phyloP scores from a whole-genome alignment of 768 basidiomycete genomes.

The Pilatotrama ljubarskyi region DNA sequence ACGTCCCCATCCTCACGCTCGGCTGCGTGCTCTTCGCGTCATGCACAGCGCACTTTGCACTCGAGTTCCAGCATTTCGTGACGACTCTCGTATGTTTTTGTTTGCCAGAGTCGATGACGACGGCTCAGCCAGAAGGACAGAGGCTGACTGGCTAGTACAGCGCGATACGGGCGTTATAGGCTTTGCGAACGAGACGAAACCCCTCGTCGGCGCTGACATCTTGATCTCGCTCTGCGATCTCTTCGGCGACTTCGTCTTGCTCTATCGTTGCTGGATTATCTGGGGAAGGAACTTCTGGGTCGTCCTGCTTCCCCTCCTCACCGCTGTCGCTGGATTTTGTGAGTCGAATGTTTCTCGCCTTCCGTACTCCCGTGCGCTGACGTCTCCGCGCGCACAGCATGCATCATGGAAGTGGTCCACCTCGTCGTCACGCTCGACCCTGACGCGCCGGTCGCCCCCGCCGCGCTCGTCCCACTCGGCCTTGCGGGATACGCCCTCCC shows the following conservation, averaged over 20 bases:
- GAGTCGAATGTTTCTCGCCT: not conserved
- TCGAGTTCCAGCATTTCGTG: slow-evolving; percentile 40
- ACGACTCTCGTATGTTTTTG: slow-evolving; percentile 33
- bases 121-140: not conserved
- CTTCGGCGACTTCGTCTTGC: slow-evolving; percentile 8
- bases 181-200: slow-evolving; percentile 34
- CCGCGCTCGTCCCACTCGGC: slow-evolving; percentile 36
- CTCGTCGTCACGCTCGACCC: slow-evolving; percentile 28
- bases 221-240: slow-evolving; percentile 9
- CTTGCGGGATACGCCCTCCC: slow-evolving; percentile 40
- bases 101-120: not conserved
- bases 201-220: slow-evolving; percentile 31
- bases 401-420: slow-evolving; percentile 31
- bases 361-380: not conserved
- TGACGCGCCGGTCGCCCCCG: slow-evolving; percentile 35
- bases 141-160: not conserved
- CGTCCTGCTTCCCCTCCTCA: slow-evolving; percentile 5
- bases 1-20: slow-evolving; percentile 31
- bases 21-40: slow-evolving; percentile 35
- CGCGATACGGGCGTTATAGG: slow-evolving; percentile 27
- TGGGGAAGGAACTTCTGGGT: slow-evolving; percentile 16
- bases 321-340: slow-evolving; percentile 11
- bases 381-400: slow-evolving; percentile 28
- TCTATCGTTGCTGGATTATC: slow-evolving; percentile 17
- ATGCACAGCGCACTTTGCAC: slow-evolving; percentile 34